Evolutionary conservation across 2,329 filamentous ascomycete genomes (phyloP).

Genomic region (Talaromyces sp.): DNA sequence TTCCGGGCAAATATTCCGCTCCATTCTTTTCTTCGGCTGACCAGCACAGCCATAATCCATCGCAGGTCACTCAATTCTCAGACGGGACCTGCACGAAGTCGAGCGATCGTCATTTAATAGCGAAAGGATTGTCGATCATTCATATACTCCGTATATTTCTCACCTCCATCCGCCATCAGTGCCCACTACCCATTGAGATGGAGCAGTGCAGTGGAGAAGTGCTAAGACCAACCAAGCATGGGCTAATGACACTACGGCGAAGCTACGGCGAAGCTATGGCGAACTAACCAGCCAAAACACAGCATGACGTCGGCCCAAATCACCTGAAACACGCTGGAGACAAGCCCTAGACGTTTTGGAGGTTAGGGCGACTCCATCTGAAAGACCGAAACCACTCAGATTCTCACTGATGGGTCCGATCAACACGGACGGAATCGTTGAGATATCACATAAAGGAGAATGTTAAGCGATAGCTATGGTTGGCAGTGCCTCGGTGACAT

Average conservation of each 20-base stretch:
- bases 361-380: background rate
- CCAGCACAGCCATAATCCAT: background rate
- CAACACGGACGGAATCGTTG: constrained; percentile 1
- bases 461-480: background rate
- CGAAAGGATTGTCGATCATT: background rate
- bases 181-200: background rate
- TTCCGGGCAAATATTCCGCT: background rate
- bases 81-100: background rate
- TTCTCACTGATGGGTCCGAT: background rate
- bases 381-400: background rate
- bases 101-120: background rate
- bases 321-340: constrained; percentile 13
- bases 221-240: background rate
- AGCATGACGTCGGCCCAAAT: constrained; percentile 4
- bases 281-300: background rate
- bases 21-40: background rate
- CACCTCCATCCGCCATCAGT: background rate
- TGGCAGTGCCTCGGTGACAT: background rate
- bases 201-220: background rate
- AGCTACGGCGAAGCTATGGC: background rate
- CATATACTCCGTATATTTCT: background rate
- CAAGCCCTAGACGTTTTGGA: background rate
- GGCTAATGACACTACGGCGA: background rate
- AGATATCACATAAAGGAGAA: background rate
- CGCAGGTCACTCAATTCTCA: background rate